These are phyloP conservation scores for Nevesoporus exiguus DNA, from an alignment of 768 basidiomycete genomes.

Conservation along the genomic window DNA sequence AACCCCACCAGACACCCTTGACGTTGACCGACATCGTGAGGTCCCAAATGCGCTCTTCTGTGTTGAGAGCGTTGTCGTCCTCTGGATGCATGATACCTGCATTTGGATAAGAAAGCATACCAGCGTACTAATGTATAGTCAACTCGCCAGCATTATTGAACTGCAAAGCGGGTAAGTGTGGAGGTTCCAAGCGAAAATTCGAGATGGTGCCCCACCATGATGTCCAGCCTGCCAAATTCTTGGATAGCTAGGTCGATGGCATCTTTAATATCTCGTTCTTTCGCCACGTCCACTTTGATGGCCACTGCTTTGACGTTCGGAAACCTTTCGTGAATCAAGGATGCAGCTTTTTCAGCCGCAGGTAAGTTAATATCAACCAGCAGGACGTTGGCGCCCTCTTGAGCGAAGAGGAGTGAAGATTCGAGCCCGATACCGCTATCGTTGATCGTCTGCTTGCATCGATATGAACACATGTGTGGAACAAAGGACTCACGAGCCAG, in stretches of 20 bases:
- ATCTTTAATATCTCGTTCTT: constrained; percentile 81
- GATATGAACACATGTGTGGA: not conserved
- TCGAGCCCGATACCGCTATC: constrained; percentile 93
- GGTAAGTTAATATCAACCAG: constrained; percentile 83
- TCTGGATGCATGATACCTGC: constrained; percentile 96
- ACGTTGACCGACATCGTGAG: constrained; percentile 91
- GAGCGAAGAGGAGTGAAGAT: constrained; percentile 90
- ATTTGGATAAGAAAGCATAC: constrained; percentile 2
- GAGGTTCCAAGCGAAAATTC: not conserved
- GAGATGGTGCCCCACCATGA: constrained; percentile 63
- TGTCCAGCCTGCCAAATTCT: constrained; percentile 89
- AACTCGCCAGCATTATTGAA: constrained; percentile 86
- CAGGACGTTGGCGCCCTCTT: constrained; percentile 89
- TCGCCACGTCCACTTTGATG: constrained; percentile 81
- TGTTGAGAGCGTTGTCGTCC: constrained; percentile 94
- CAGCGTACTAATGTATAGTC: not conserved
- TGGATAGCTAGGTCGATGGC: constrained; percentile 77
- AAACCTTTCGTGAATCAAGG: constrained; percentile 58
- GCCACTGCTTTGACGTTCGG: constrained; percentile 69
- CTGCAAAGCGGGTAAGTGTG: constrained; percentile 37
- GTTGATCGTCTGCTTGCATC: constrained; percentile 9
- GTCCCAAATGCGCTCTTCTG: constrained; percentile 96
- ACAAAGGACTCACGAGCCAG: constrained; percentile 65
- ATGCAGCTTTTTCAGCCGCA: constrained; percentile 66
- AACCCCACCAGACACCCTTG: constrained; percentile 99